These are phyloP conservation scores for Termitomyces sp. DNA, from an alignment of 768 basidiomycete genomes.

Conservation along the genomic window DNA sequence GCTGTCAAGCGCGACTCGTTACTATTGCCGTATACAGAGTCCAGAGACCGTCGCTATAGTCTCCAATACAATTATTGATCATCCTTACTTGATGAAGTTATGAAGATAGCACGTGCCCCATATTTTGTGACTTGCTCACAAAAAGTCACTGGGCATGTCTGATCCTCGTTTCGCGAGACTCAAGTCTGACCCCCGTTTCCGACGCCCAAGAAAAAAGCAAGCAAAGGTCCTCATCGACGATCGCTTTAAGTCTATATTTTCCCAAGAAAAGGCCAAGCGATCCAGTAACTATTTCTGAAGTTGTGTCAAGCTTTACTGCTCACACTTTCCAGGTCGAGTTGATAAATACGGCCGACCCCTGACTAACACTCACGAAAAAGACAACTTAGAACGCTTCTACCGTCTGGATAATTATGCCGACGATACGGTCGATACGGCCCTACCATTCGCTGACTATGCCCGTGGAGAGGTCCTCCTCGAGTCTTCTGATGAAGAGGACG, in stretches of 20 bases:
- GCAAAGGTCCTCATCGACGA: conserved; percentile 87
- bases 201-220: conserved; percentile 72
- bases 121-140: neutral
- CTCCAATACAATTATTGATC: no score
- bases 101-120: conserved; percentile 7
- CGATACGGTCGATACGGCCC: conserved; percentile 24
- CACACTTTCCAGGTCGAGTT: conserved; percentile 45
- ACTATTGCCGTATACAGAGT: neutral
- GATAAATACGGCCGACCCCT: conserved; percentile 88
- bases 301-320: neutral
- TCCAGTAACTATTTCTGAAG: conserved; percentile 1
- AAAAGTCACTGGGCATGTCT: conserved; percentile 38
- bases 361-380: conserved; percentile 62
- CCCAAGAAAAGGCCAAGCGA: conserved; percentile 33
- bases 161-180: conserved; percentile 87
- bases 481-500: conserved; percentile 77
- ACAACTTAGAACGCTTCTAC: conserved; percentile 78
- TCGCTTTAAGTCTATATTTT: conserved; percentile 80
- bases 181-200: conserved; percentile 89
- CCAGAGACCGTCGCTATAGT: no score
- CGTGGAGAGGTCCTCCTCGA: conserved; percentile 85
- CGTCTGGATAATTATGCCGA: conserved; percentile 41
- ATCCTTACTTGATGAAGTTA: no score
- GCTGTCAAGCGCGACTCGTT: neutral
- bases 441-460: conserved; percentile 67